Conservation (phyloP, 1,284 basidiomycete genomes). For the Apiotrichum siamense region DNA sequence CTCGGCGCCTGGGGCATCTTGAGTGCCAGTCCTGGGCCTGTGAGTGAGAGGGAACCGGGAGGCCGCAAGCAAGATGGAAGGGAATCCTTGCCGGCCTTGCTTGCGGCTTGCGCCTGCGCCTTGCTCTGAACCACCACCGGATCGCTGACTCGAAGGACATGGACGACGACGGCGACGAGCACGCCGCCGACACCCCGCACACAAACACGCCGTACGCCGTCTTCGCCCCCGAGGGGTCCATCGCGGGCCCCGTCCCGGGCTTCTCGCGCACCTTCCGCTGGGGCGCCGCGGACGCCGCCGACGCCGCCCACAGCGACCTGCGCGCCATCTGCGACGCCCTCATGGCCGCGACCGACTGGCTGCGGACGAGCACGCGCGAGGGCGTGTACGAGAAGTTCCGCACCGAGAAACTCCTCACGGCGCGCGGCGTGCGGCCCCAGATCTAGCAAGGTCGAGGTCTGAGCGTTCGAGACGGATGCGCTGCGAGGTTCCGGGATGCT, state of each 20-base stretch:
- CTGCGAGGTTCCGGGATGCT: too few species aligned
- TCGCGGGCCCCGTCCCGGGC: neutral
- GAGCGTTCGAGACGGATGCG: too few species aligned
- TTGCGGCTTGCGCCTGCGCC: neutral
- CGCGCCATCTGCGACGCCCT: constrained; percentile 25
- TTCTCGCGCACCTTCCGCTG: constrained; percentile 30
- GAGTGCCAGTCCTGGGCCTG: constrained; percentile 6
- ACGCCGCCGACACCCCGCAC: constrained; percentile 9
- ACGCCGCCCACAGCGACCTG: constrained; percentile 31
- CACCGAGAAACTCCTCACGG: constrained; percentile 33
- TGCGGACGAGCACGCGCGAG: constrained; percentile 33
- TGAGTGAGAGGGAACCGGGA: neutral
- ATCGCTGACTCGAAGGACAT: constrained; percentile 2
- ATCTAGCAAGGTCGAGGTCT: too few species aligned
- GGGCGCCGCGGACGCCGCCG: constrained; percentile 32
- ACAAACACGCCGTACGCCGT: constrained; percentile 20
- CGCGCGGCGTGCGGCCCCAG: neutral
- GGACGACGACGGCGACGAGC: constrained; percentile 11
- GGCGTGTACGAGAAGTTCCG: constrained; percentile 41
- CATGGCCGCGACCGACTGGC: constrained; percentile 21
- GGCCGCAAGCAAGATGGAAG: neutral
- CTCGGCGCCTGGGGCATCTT: constrained; percentile 14
- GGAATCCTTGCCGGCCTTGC: constrained; percentile 12
- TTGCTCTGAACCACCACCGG: neutral
- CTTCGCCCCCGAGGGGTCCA: constrained; percentile 24